Conservation (phyloP, 352 stramenopile genomes). For the Phytophthora cajani region DNA sequence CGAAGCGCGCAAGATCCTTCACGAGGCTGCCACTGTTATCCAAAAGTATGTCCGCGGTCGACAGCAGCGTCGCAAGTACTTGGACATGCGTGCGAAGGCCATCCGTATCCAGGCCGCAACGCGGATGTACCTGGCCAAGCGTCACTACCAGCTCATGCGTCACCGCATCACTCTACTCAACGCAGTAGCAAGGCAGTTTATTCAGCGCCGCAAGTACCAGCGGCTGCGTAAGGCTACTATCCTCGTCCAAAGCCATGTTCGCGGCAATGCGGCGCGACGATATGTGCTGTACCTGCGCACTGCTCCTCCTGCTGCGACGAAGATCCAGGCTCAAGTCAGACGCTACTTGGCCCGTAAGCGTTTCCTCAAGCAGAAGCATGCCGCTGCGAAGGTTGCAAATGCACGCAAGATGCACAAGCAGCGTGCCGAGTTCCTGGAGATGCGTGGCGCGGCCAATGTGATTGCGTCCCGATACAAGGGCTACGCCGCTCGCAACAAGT, state of each 20-base stretch:
- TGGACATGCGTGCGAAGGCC: conserved; percentile 60
- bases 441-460: conserved; percentile 64
- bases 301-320: conserved; percentile 75
- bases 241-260: conserved; percentile 73
- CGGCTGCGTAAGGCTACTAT: conserved; percentile 70
- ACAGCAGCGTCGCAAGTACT: conserved; percentile 73
- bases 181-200: conserved; percentile 71
- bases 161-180: conserved; percentile 74
- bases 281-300: conserved; percentile 79
- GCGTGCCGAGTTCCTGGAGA: conserved; percentile 67
- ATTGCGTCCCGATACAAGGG: conserved; percentile 85
- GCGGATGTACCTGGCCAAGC: conserved; percentile 73
- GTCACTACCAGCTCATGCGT: conserved; percentile 57
- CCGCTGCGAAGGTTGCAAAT: conserved; percentile 77
- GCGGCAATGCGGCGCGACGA: conserved; percentile 75
- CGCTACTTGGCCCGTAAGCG: conserved; percentile 69
- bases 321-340: conserved; percentile 80
- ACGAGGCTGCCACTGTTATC: conserved; percentile 76
- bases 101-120: conserved; percentile 73
- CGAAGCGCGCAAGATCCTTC: conserved; percentile 86
- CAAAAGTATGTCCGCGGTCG: conserved; percentile 80
- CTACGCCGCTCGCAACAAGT: conserved; percentile 64
- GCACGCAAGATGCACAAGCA: conserved; percentile 72
- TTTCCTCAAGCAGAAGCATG: conserved; percentile 73
- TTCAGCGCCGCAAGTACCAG: conserved; percentile 77